Conservation (phyloP, 2,329 filamentous ascomycete species). For the Claviceps citrina region DNA sequence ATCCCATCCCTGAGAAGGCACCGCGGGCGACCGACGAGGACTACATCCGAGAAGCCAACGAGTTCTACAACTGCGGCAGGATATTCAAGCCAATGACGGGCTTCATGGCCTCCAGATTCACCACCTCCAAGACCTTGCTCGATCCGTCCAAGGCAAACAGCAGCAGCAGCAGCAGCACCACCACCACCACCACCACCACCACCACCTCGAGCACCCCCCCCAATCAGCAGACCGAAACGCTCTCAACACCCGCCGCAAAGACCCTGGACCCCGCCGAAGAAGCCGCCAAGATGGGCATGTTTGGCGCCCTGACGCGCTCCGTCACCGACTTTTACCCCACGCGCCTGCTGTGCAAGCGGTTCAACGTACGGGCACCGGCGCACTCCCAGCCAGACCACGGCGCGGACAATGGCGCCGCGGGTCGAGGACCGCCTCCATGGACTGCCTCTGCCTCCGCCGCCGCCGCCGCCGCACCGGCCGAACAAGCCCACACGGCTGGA, state of each 20-base stretch:
- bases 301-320: slow-evolving; percentile 70
- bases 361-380: slow-evolving; percentile 67
- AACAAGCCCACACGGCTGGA: background rate
- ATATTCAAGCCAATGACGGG: slow-evolving; percentile 88
- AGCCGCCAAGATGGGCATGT: slow-evolving; percentile 84
- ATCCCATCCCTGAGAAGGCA: slow-evolving; percentile 35
- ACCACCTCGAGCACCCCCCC: slow-evolving; percentile 4
- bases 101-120: slow-evolving; percentile 87
- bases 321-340: slow-evolving; percentile 61
- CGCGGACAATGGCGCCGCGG: slow-evolving; percentile 15
- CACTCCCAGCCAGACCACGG: slow-evolving; percentile 42
- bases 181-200: background rate
- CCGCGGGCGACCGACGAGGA: slow-evolving; percentile 43
- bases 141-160: slow-evolving; percentile 10
- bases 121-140: slow-evolving; percentile 43
- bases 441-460: background rate
- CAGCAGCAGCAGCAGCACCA: too few relatives aligned
- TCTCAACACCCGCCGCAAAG: slow-evolving; percentile 20
- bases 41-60: slow-evolving; percentile 61
- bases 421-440: background rate
- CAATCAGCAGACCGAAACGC: slow-evolving; percentile 10
- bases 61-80: slow-evolving; percentile 51
- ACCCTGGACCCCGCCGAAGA: slow-evolving; percentile 58
- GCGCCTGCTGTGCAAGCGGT: slow-evolving; percentile 80
- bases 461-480: background rate